Conservation (phyloP, 2,329 filamentous ascomycete genomes). For the Aspergillus texensis region DNA sequence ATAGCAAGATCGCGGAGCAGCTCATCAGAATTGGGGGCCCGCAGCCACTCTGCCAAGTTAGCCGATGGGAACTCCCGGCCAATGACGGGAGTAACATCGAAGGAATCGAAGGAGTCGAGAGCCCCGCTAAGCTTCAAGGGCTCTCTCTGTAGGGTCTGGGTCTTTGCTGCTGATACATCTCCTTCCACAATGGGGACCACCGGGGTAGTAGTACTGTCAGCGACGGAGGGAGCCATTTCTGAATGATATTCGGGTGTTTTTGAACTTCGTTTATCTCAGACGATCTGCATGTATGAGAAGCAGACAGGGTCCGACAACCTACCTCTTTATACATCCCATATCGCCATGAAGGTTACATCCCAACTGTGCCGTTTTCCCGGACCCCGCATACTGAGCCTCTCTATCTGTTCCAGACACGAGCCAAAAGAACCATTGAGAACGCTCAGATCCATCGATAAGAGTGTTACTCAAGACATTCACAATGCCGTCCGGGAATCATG, state of each 20-base stretch:
- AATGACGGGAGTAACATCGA: conserved; percentile 56
- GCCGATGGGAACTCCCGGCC: conserved; percentile 51
- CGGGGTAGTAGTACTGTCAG: conserved; percentile 16
- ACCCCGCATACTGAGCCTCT: neutral
- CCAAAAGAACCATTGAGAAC: neutral
- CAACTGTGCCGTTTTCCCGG: neutral
- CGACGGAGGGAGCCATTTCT: conserved; percentile 26
- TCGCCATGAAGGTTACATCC: neutral
- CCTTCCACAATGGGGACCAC: conserved; percentile 22
- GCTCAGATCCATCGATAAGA: neutral
- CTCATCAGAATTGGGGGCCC: conserved; percentile 39
- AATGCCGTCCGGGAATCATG: conserved; percentile 16
- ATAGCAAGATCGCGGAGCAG: conserved; percentile 39
- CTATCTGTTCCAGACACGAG: neutral
- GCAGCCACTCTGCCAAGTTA: conserved; percentile 53
- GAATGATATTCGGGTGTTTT: neutral
- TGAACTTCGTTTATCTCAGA: no score
- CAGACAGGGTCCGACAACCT: neutral
- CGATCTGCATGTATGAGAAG: neutral
- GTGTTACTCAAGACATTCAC: neutral
- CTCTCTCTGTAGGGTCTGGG: conserved; percentile 20
- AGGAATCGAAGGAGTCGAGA: conserved; percentile 48
- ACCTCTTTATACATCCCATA: neutral
- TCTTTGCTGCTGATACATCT: conserved; percentile 15
- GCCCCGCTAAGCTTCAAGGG: conserved; percentile 44